phyloP scores from a whole-genome alignment of 2,329 filamentous ascomycete species.

The Aspergillus candidus region DNA sequence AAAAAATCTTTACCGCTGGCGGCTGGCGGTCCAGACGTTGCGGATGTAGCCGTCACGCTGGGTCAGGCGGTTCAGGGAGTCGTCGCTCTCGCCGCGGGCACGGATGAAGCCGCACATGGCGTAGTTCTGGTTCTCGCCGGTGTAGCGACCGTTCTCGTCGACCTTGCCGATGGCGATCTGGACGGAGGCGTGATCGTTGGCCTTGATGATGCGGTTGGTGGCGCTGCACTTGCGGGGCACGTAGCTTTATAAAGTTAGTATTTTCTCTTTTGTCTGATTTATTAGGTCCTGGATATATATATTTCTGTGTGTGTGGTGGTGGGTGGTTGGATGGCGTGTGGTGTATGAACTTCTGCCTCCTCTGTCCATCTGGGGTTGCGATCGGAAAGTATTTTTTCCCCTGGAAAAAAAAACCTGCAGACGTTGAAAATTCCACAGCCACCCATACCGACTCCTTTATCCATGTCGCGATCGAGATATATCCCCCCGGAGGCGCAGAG shows the following conservation, averaged over 20 bases:
- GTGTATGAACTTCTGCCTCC: no score
- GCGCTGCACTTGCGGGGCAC: conserved; percentile 98
- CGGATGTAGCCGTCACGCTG: conserved; percentile 97
- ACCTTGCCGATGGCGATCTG: conserved; percentile 98
- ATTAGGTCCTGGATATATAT: conserved; percentile 2
- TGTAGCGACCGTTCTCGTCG: conserved; percentile 96
- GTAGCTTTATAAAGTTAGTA: conserved; percentile 56
- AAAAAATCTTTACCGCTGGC: conserved; percentile 44
- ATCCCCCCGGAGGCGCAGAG: no score
- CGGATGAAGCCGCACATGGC: conserved; percentile 97
- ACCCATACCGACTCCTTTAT: no score
- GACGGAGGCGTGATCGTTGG: conserved; percentile 98
- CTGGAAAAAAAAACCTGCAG: no score
- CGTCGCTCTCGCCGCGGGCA: conserved; percentile 96
- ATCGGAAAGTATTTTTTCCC: no score
- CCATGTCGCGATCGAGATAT: no score
- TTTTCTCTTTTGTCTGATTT: conserved; percentile 7
- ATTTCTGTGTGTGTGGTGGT: no score
- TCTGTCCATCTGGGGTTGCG: no score
- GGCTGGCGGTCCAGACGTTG: conserved; percentile 80
- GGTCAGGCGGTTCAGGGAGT: conserved; percentile 88
- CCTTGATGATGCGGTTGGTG: conserved; percentile 99
- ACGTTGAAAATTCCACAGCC: no score
- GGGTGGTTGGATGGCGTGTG: no score
- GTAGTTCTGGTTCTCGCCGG: conserved; percentile 95